phyloP scores from a whole-genome alignment of 441 rosid genomes.

The Pelargonium australe region DNA sequence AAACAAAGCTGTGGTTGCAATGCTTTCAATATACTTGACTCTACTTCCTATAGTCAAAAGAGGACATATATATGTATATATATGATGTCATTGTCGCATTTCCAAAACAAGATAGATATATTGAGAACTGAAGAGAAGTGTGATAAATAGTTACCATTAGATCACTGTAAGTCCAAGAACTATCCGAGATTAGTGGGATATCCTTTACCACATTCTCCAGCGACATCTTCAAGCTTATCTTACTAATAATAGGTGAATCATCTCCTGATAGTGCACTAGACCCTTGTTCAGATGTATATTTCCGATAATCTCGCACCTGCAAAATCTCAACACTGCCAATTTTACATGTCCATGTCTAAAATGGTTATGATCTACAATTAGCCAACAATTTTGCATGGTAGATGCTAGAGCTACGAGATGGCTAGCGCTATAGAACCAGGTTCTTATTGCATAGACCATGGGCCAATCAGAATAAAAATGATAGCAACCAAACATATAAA shows the following conservation, averaged over 20 bases:
- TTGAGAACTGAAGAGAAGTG: slow-evolving; percentile 15
- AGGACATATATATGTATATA: neutral
- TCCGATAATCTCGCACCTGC: slow-evolving; percentile 85
- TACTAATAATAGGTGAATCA: slow-evolving; percentile 48
- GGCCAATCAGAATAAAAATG: too few species aligned
- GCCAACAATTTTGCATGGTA: too few species aligned
- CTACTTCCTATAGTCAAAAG: slow-evolving; percentile 63
- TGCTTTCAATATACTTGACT: slow-evolving; percentile 85
- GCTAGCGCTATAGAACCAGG: neutral
- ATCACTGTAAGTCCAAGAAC: slow-evolving; percentile 93
- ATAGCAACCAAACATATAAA: too few species aligned
- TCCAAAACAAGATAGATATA: slow-evolving; percentile 10
- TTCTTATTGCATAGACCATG: too few species aligned
- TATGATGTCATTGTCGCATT: neutral
- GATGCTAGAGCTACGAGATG: neutral
- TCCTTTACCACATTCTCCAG: slow-evolving; percentile 91
- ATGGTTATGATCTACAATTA: too few species aligned
- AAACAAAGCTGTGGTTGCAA: slow-evolving; percentile 86
- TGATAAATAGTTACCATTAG: slow-evolving; percentile 56
- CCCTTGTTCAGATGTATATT: slow-evolving; percentile 46
- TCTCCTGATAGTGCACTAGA: slow-evolving; percentile 26
- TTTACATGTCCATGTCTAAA: neutral
- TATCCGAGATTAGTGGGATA: slow-evolving; percentile 69
- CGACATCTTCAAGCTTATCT: slow-evolving; percentile 70
- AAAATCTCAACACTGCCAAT: slow-evolving; percentile 11